phyloP scores from a whole-genome alignment of 495 filamentous ascomycete species.

The Xylaria bambusicola region DNA sequence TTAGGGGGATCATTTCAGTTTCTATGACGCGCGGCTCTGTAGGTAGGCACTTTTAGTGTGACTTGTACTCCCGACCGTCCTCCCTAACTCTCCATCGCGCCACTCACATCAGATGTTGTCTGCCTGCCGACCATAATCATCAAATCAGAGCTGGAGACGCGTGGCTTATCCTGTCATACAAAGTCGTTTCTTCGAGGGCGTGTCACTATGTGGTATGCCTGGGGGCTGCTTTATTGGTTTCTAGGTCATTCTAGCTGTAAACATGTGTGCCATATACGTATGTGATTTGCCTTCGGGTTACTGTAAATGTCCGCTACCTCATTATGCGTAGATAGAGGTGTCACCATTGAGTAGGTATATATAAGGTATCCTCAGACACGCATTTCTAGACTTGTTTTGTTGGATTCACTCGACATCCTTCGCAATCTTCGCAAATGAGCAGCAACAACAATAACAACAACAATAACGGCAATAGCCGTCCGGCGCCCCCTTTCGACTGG shows the following conservation, averaged over 20 bases:
- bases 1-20: too few species aligned
- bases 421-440: not conserved
- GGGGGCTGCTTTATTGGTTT: not conserved
- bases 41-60: too few species aligned
- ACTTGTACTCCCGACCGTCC: too few species aligned
- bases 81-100: too few species aligned
- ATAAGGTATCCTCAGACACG: not conserved
- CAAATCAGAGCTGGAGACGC: too few species aligned
- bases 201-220: not conserved
- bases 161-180: not conserved
- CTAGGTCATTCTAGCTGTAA: not conserved
- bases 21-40: too few species aligned
- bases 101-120: too few species aligned
- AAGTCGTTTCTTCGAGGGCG: too few species aligned
- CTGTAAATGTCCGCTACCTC: not conserved
- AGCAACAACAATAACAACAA: not conserved
- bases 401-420: not conserved
- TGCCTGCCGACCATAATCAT: too few species aligned
- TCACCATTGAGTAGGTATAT: not conserved
- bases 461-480: constrained; percentile 18
- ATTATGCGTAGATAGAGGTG: not conserved
- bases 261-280: not conserved
- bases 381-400: not conserved
- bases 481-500: constrained; percentile 30
- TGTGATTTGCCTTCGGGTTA: not conserved